Conservation (phyloP, 495 filamentous ascomycete genomes). For the Aspergillus steynii region DNA sequence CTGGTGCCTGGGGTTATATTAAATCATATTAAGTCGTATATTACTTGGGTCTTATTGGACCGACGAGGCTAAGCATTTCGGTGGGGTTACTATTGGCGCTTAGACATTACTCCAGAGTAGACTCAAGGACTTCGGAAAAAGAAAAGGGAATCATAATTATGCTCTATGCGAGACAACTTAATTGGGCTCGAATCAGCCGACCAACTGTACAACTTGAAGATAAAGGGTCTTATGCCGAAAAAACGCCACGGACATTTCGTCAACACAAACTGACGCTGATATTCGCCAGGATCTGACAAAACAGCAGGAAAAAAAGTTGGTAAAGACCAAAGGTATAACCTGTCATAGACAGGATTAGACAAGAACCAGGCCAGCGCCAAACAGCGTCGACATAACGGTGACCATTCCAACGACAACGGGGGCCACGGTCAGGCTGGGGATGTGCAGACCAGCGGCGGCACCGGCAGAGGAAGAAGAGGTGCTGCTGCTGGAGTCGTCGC, state of each 20-base stretch:
- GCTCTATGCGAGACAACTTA: conserved; percentile 17
- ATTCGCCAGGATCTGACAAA: conserved; percentile 22
- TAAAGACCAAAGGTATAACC: neutral
- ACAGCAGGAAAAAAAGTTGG: conserved; percentile 12
- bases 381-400: conserved; percentile 58
- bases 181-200: conserved; percentile 13
- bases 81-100: too few species aligned
- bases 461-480: conserved; percentile 37
- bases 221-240: conserved; percentile 5
- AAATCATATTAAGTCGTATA: too few species aligned
- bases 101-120: too few species aligned
- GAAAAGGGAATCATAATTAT: conserved; percentile 12
- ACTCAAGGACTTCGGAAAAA: neutral
- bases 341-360: conserved; percentile 28
- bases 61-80: neutral
- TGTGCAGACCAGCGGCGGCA: conserved; percentile 47
- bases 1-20: too few species aligned
- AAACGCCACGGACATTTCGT: conserved; percentile 10
- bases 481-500: conserved; percentile 12
- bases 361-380: conserved; percentile 60
- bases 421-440: conserved; percentile 49
- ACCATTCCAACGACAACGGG: conserved; percentile 56
- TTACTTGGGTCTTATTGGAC: too few species aligned
- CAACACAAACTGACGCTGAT: conserved; percentile 1
- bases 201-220: conserved; percentile 22